Conservation (phyloP, 768 basidiomycete genomes). For the Cyclocybe cylindracea region DNA sequence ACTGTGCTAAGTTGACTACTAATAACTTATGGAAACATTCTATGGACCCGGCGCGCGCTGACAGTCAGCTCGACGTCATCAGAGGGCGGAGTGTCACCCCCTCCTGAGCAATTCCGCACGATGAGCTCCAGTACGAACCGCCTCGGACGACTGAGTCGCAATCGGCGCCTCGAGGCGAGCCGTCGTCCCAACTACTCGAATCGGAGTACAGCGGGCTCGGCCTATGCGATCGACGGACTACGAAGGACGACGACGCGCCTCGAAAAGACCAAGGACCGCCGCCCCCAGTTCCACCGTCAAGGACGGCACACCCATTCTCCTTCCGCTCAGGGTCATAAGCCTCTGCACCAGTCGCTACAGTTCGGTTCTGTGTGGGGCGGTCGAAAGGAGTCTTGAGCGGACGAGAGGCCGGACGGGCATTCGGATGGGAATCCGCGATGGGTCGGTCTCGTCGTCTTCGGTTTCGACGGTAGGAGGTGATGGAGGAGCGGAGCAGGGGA, state of each 20-base stretch:
- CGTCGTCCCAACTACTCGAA: conserved; percentile 23
- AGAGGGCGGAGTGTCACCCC: too few relatives aligned
- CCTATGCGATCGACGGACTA: conserved; percentile 48
- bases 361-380: not conserved
- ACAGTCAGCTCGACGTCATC: too few relatives aligned
- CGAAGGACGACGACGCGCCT: conserved; percentile 34
- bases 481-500: conserved; percentile 1
- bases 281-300: not conserved
- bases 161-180: too few relatives aligned
- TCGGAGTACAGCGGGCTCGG: conserved; percentile 50
- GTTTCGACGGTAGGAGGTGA: conserved; percentile 14
- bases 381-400: not conserved
- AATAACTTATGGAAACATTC: too few relatives aligned
- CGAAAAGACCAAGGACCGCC: too few relatives aligned
- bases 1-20: too few relatives aligned
- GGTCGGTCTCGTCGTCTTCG: conserved; percentile 27
- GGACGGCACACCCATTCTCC: not conserved
- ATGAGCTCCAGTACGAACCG: conserved; percentile 13
- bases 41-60: too few relatives aligned
- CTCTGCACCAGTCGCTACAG: too few relatives aligned
- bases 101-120: conserved; percentile 3
- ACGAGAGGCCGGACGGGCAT: conserved; percentile 3
- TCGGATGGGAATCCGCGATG: conserved; percentile 11
- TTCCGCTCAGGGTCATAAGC: not conserved
- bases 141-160: conserved; percentile 9